These are phyloP conservation scores for Ogataea paradorogensis DNA, from an alignment of 805 yeast genomes.

Conservation along the genomic window DNA sequence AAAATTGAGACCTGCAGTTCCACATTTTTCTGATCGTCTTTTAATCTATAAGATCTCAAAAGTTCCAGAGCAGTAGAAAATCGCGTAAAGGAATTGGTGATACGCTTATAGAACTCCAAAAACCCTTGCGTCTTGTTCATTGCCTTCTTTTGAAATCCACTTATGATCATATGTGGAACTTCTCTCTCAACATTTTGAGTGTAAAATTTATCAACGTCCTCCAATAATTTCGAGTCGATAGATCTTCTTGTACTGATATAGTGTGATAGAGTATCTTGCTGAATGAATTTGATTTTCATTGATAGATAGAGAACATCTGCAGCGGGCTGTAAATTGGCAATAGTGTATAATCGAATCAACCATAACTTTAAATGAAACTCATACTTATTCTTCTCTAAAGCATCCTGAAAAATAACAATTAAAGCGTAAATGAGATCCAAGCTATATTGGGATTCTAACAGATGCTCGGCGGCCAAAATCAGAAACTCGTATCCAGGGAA, in stretches of 20 bases:
- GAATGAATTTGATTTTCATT: constrained; percentile 70
- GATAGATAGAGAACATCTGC: constrained; percentile 50
- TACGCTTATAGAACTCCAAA: constrained; percentile 52
- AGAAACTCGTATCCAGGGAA: constrained; percentile 67
- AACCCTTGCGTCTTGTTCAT: constrained; percentile 69
- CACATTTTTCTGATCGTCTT: constrained; percentile 20
- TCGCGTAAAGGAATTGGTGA: constrained; percentile 49
- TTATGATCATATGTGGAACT: constrained; percentile 43
- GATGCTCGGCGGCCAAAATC: constrained; percentile 47
- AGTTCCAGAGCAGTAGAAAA: constrained; percentile 36
- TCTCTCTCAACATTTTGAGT: constrained; percentile 48
- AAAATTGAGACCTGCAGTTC: constrained; percentile 16
- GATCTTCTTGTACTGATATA: constrained; percentile 47
- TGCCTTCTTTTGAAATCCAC: constrained; percentile 56
- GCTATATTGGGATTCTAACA: constrained; percentile 18
- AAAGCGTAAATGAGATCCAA: constrained; percentile 35
- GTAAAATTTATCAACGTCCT: constrained; percentile 48
- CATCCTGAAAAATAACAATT: constrained; percentile 56
- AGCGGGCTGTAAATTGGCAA: constrained; percentile 50
- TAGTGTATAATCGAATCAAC: constrained; percentile 61
- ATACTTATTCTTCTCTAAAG: constrained; percentile 55
- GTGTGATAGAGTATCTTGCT: constrained; percentile 66
- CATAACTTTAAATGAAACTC: constrained; percentile 72
- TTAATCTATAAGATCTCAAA: constrained; percentile 34
- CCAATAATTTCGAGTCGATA: constrained; percentile 32